Evolutionary conservation across 306 rosid species (phyloP).

Genomic region (Neltuma alba): DNA sequence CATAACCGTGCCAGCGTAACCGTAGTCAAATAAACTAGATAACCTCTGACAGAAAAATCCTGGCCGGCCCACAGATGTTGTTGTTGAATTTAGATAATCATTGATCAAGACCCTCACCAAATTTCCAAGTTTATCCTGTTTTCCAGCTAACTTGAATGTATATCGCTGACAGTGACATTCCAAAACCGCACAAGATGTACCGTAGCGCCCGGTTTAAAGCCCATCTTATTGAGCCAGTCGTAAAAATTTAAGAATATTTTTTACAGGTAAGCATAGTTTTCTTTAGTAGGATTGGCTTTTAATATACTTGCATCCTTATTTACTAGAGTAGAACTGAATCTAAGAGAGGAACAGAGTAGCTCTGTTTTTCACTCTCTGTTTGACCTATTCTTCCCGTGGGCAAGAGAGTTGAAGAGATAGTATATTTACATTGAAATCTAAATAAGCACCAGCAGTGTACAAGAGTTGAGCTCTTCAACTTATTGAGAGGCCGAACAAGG

Average conservation of each 20-base stretch:
- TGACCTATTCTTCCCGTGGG: background rate
- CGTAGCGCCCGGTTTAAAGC: conserved; percentile 18
- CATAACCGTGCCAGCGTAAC: conserved; percentile 6
- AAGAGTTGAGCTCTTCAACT: conserved; percentile 28
- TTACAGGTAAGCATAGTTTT: background rate
- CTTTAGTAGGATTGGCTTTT: background rate
- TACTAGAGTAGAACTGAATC: background rate
- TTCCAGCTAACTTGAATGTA: conserved; percentile 28
- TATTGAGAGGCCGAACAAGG: conserved; percentile 38
- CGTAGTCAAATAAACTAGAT: conserved; percentile 33
- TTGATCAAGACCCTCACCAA: conserved; percentile 46
- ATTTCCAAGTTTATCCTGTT: conserved; percentile 46
- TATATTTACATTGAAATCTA: background rate
- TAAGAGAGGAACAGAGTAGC: background rate
- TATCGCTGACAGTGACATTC: conserved; percentile 37
- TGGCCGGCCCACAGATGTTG: conserved; percentile 31
- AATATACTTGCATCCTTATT: background rate
- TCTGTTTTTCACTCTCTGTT: background rate
- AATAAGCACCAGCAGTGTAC: background rate
- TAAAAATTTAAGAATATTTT: background rate
- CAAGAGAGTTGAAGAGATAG: background rate
- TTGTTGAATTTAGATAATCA: conserved; percentile 35
- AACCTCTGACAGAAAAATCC: conserved; percentile 24
- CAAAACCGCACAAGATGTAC: conserved; percentile 25
- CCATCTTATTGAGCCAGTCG: background rate